Evolutionary conservation across 2,329 filamentous ascomycete species (phyloP).

Genomic region (Diaporthe caulivora): DNA sequence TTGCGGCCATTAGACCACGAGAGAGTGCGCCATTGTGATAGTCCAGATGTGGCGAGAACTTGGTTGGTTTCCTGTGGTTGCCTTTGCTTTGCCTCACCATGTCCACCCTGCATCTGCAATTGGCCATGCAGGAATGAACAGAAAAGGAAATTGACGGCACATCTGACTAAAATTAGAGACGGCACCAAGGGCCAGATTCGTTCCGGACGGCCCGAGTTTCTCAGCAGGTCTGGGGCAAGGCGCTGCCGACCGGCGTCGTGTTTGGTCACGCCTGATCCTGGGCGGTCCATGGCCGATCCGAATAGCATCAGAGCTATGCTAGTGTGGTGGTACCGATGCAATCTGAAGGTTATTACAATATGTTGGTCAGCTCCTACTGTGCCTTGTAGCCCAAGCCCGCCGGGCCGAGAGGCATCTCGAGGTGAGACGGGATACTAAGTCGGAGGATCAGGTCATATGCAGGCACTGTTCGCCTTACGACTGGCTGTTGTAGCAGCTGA

Average conservation of each 20-base stretch:
- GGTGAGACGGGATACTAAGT: background rate
- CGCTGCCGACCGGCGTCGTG: constrained; percentile 17
- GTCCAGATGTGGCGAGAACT: constrained; percentile 11
- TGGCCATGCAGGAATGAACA: constrained; percentile 8
- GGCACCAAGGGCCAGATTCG: constrained; percentile 15
- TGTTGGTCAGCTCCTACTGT: background rate
- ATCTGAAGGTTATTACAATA: constrained; percentile 2
- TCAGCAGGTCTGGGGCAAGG: constrained; percentile 1
- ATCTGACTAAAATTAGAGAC: constrained; percentile 16
- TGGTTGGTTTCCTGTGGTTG: constrained; percentile 13
- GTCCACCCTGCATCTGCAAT: constrained; percentile 9
- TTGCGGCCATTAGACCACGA: constrained; percentile 8
- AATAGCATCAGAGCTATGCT: constrained; percentile 11
- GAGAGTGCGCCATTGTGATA: background rate
- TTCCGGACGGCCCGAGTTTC: constrained; percentile 29
- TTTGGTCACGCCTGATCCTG: constrained; percentile 3
- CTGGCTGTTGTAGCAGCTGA: background rate
- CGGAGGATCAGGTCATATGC: constrained; percentile 11
- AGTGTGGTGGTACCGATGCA: constrained; percentile 11
- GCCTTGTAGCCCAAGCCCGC: background rate
- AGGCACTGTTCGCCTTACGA: background rate
- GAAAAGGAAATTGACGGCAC: constrained; percentile 15
- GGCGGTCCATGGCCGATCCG: background rate
- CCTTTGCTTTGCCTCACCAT: background rate
- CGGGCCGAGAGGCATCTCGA: background rate